These are phyloP conservation scores for Vicia villosa DNA, from an alignment of 306 rosid genomes.

Conservation along the genomic window DNA sequence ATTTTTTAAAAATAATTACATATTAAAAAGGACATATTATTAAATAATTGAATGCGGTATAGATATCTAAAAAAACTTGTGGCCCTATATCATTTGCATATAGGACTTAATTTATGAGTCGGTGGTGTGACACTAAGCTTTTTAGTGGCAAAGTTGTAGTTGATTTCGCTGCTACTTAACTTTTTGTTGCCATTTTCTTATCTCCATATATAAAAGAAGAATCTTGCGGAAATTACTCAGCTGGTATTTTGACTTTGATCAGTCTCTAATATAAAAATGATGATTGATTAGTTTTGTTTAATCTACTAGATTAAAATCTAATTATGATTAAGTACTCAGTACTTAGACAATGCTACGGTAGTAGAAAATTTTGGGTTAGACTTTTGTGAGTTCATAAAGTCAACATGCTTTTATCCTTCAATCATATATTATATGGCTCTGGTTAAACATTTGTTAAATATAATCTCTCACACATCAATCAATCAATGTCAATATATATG, in stretches of 20 bases:
- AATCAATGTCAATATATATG: neutral
- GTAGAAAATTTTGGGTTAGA: neutral
- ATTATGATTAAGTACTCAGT: neutral
- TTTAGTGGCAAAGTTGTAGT: slow-evolving; percentile 20
- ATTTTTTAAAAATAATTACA: too few relatives aligned
- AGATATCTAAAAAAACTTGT: too few relatives aligned
- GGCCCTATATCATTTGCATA: too few relatives aligned
- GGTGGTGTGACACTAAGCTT: neutral
- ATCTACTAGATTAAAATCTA: neutral
- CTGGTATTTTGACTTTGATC: neutral
- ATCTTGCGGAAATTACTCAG: slow-evolving; percentile 38
- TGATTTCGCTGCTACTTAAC: slow-evolving; percentile 28
- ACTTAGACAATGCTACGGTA: neutral
- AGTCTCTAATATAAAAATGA: neutral
- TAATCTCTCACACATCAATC: neutral
- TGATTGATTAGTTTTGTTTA: neutral
- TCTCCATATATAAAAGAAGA: slow-evolving; percentile 33
- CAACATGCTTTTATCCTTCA: slow-evolving; percentile 31
- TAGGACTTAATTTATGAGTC: too few relatives aligned
- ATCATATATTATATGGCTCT: neutral
- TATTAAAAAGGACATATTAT: too few relatives aligned
- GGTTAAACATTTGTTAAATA: too few relatives aligned
- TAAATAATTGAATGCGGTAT: too few relatives aligned
- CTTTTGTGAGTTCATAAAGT: slow-evolving; percentile 20
- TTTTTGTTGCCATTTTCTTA: neutral